Evolutionary conservation across 2,329 filamentous ascomycete genomes (phyloP), one percentile per base, ranked within the genome.

Genomic region (Sclerotinia nivalis): DNA sequence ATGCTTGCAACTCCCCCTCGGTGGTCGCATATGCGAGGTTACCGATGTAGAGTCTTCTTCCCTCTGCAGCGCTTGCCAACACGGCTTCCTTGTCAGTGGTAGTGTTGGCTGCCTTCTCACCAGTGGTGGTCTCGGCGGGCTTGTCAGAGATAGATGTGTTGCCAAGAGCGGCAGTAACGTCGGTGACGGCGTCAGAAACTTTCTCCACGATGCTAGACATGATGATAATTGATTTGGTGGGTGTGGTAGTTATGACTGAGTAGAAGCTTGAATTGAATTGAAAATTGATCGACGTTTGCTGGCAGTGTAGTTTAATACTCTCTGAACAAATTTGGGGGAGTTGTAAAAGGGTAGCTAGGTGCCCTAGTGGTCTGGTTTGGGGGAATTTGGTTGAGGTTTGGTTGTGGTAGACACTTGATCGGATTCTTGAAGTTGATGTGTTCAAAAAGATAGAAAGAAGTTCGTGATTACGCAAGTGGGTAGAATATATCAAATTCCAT

Each of bases 11-110:
- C 91, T 97, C 93, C 91, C 92, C 96, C 92, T 98, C 96, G 83
- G 93, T 97, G 90, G 96, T 98, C 91, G 95, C 94, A 84, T 99
- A 99, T 80, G 96, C 96, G 89, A 99, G 92, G 88, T 99, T 99
- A 88, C 96, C 96, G 87, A 99, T 98, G 87, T 99, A 99, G 80
- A 99, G 91, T 86, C 96, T 93, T 87, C 96, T 93, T 83, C 96
- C 95, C 88, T 99, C 96, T 84, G 95, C 94, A 83, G 96, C 96
- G 86, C 93, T 97, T 85, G 93, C 93, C 83, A 96, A 91, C 81
- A 96, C 93, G 83, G 94, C 93, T 83, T 97, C 93, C 81, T 93
- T 91, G 84, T 91, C 88, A 79, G 90, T 82, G 76, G 80, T 76
- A 28, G 71, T 70, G 61, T 70, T 73, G 67, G 70, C 70, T 34